These are phyloP conservation scores for Euphorbia tirucalli DNA, from an alignment of 345 rosid species.

Conservation along the genomic window DNA sequence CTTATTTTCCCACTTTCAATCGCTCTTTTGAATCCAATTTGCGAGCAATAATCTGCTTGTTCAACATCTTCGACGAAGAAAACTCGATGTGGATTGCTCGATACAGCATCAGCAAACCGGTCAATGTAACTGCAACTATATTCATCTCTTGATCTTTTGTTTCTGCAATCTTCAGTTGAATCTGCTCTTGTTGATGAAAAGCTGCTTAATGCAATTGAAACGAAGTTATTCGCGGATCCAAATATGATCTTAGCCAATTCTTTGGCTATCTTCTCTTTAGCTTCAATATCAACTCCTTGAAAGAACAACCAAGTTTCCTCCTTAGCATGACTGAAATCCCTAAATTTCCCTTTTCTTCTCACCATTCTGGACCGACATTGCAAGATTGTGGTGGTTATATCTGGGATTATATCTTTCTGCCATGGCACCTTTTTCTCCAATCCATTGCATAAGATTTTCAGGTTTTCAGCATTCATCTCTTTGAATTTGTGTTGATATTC, in stretches of 20 bases:
- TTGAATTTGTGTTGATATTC: constrained; percentile 52
- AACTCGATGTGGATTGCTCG: constrained; percentile 62
- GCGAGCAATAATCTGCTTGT: constrained; percentile 63
- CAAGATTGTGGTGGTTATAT: constrained; percentile 29
- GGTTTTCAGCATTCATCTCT: constrained; percentile 41
- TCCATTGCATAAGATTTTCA: constrained; percentile 22
- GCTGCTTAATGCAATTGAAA: constrained; percentile 52
- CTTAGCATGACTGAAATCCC: constrained; percentile 13
- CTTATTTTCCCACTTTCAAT: constrained; percentile 60
- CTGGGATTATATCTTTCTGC: constrained; percentile 29
- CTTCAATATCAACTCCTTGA: constrained; percentile 29
- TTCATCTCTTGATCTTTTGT: constrained; percentile 64
- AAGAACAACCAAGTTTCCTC: constrained; percentile 34
- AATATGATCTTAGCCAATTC: constrained; percentile 28
- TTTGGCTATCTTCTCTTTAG: constrained; percentile 31
- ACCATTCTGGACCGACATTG: constrained; percentile 30
- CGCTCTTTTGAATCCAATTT: constrained; percentile 65
- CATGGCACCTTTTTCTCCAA: constrained; percentile 29
- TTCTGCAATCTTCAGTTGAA: constrained; percentile 51
- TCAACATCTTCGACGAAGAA: constrained; percentile 76
- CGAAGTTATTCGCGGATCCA: constrained; percentile 43
- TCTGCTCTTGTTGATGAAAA: constrained; percentile 62
- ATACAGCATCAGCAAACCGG: constrained; percentile 61
- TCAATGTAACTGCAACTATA: constrained; percentile 55
- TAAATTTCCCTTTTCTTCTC: constrained; percentile 18